Evolutionary conservation across 306 rosid genomes (phyloP).

Genomic region (Albizia julibrissin): DNA sequence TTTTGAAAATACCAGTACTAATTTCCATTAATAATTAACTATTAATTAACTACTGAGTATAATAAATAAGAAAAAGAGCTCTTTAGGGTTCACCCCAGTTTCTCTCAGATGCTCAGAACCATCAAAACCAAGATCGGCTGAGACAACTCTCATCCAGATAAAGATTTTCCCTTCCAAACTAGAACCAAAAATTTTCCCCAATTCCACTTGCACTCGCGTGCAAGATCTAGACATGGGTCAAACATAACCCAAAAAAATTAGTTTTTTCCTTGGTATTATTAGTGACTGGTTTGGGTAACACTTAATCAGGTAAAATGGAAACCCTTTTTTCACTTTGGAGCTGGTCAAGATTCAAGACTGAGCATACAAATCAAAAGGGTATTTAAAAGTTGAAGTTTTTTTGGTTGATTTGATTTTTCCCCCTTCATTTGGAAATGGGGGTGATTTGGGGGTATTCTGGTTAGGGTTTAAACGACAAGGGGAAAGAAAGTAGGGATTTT

Average conservation of each 20-base stretch:
- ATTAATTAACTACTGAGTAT: not conserved
- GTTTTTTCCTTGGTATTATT: constrained; percentile 23
- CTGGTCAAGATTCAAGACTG: constrained; percentile 18
- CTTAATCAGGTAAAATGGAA: constrained; percentile 29
- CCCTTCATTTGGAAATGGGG: constrained; percentile 39
- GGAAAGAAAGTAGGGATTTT: not conserved
- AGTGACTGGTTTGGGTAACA: constrained; percentile 29
- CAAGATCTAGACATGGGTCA: constrained; percentile 40
- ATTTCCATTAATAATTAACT: not conserved
- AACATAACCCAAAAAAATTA: constrained; percentile 48
- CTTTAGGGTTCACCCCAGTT: constrained; percentile 55
- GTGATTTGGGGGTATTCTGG: constrained; percentile 42
- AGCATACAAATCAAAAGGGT: constrained; percentile 23
- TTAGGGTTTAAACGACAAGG: constrained; percentile 49
- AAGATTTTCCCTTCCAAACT: constrained; percentile 36
- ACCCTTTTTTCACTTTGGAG: not conserved
- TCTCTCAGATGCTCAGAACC: constrained; percentile 33
- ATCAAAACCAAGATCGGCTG: constrained; percentile 42
- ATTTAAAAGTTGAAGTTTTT: constrained; percentile 33
- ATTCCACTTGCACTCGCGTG: constrained; percentile 49
- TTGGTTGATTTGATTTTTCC: constrained; percentile 33
- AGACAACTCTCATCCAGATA: constrained; percentile 37
- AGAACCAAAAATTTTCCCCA: constrained; percentile 33
- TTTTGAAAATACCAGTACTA: not conserved
- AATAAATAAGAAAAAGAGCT: not conserved